Evolutionary conservation across 83 land plant genomes (phyloP), one percentile per base, ranked within the genome.

Genomic region (Picea abies): DNA sequence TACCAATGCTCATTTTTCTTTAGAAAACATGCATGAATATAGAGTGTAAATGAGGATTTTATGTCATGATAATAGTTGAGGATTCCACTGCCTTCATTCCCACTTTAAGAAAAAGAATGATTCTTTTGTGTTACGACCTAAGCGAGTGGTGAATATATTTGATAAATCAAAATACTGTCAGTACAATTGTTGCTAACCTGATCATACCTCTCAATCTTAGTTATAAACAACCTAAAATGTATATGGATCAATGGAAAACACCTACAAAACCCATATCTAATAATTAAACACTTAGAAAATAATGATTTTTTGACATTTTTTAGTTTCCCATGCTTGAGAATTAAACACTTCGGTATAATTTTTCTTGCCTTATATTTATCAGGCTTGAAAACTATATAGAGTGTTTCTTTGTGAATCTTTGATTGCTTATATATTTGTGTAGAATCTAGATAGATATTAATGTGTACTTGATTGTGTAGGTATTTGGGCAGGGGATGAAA

Each of bases 401-500:
- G 16, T 14, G 44, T 52, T 73, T 49, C 7, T 11, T 47, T 73
- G 3, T 73, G 14, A 37, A 37, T 37, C 16, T 11, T 23, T 56
- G 7, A 25, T 52, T 76, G 61, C 58, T 76, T 56, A 52, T 11
- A 52, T 56, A 17, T 52, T 22, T 76, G 5, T 37, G 0, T 26
- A 56, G 58, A 11, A 76, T 76, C 9, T 76, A 22, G 78, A 49
- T 15, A 16, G 56, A 25, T 26, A 23, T 15, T 52, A 25, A 76
- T 76, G 19, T 76, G 7, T 56, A 4, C 58, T 2, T 76, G 5
- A 0, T 7, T 52, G 12, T 56, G 79, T 87, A 98, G 99, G 99
- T 49, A 98, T 98, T 8, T 96, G 97, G 99, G 92, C 95, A 23
- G 99, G 39, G 99, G 77, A 96, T 98, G 99, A 90, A 85, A 79